Evolutionary conservation across 1,139 yeast genomes (phyloP).

Genomic region (Debaryomyces udenii): DNA sequence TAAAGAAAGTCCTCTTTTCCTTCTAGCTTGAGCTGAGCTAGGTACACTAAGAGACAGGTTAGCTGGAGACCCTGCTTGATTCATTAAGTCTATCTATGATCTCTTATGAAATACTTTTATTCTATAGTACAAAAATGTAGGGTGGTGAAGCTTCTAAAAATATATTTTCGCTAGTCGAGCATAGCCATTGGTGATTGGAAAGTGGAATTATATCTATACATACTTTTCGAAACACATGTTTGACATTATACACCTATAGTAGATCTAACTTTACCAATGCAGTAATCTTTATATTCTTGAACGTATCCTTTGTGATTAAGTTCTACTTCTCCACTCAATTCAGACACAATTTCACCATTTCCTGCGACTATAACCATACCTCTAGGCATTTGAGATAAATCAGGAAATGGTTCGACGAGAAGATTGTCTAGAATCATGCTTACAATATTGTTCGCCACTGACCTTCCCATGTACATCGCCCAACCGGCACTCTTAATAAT

Average conservation of each 20-base stretch:
- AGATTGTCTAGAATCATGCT: conserved; percentile 23
- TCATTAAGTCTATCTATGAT: conserved; percentile 7
- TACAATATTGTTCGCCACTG: conserved; percentile 41
- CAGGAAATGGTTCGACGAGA: conserved; percentile 41
- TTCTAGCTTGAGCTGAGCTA: conserved; percentile 34
- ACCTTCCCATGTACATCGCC: conserved; percentile 50
- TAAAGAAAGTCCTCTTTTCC: conserved; percentile 74
- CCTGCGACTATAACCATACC: conserved; percentile 52
- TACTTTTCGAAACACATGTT: too few species aligned
- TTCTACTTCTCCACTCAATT: conserved; percentile 39
- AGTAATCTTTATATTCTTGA: conserved; percentile 35
- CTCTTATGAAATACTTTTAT: not conserved
- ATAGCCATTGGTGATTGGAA: conserved; percentile 2
- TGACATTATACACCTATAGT: conserved; percentile 16
- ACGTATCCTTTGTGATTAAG: conserved; percentile 30
- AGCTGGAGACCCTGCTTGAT: conserved; percentile 10
- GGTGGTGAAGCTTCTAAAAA: not conserved
- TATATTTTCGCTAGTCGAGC: conserved; percentile 6
- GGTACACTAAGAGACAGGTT: conserved; percentile 14
- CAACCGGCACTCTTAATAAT: conserved; percentile 52
- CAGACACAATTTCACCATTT: conserved; percentile 43
- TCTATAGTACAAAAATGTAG: conserved; percentile 1
- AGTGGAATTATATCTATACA: not conserved
- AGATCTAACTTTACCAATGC: conserved; percentile 17
- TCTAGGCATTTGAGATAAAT: conserved; percentile 35